Percentiles rank a stretch among this genome's conserved stretches.
These are phyloP conservation scores for Phytophthora melonis DNA, from an alignment of 352 stramenopile species.

Conservation along the genomic window DNA sequence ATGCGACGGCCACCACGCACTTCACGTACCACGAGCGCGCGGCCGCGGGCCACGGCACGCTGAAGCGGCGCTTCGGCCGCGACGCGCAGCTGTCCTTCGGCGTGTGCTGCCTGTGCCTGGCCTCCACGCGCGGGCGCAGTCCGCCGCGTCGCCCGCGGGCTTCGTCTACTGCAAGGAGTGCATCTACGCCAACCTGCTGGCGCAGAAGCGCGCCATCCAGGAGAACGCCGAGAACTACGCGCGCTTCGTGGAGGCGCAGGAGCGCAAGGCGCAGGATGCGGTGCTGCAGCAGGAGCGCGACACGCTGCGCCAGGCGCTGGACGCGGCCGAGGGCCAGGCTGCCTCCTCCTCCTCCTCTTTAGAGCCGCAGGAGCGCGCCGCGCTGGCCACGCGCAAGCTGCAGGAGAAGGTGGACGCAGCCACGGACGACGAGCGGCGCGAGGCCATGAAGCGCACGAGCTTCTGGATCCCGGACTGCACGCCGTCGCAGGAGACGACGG, in stretches of 20 bases:
- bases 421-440: conserved; percentile 74
- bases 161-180: conserved; percentile 91
- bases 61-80: conserved; percentile 85
- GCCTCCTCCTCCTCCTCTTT: not conserved
- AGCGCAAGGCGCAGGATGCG: conserved; percentile 58
- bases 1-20: conserved; percentile 85
- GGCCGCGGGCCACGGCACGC: conserved; percentile 80
- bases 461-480: conserved; percentile 91
- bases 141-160: conserved; percentile 75
- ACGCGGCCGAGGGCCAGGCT: conserved; percentile 21
- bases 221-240: conserved; percentile 74
- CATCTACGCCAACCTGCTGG: conserved; percentile 88
- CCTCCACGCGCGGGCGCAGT: conserved; percentile 58
- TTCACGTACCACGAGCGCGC: conserved; percentile 89
- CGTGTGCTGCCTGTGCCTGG: conserved; percentile 81
- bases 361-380: not conserved
- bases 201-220: conserved; percentile 86
- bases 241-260: conserved; percentile 59
- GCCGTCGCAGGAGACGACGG: conserved; percentile 54
- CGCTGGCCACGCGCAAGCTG: conserved; percentile 52
- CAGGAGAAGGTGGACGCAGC: conserved; percentile 79
- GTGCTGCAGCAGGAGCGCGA: conserved; percentile 58
- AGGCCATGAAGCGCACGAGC: conserved; percentile 84
- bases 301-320: conserved; percentile 64
- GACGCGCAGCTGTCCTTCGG: conserved; percentile 85